A percentile compares a stretch with the other conserved stretches of the same genome.
phyloP scores from a whole-genome alignment of 1,139 yeast genomes.

The Pichia sp. region DNA sequence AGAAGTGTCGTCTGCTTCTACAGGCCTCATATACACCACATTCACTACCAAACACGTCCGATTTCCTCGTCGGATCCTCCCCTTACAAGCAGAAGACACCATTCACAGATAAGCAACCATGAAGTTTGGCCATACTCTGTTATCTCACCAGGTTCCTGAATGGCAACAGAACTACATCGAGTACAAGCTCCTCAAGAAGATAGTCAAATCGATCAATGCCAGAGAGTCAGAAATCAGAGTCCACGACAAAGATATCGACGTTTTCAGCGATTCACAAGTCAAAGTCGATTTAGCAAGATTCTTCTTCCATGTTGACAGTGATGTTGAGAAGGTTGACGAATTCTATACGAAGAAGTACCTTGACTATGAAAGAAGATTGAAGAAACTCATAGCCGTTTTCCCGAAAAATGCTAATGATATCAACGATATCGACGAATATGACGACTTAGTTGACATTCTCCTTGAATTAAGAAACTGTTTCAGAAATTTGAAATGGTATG shows the following conservation, averaged over 20 bases:
- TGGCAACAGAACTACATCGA: slow-evolving; percentile 82
- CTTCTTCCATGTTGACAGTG: slow-evolving; percentile 77
- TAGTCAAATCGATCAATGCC: slow-evolving; percentile 54
- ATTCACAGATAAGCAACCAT: slow-evolving; percentile 39
- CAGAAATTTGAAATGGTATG: slow-evolving; percentile 88
- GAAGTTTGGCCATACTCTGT: slow-evolving; percentile 85
- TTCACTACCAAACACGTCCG: too few species aligned
- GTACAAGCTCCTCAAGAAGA: slow-evolving; percentile 81
- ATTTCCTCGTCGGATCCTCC: too few species aligned
- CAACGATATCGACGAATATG: slow-evolving; percentile 64
- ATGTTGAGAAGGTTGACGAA: slow-evolving; percentile 76
- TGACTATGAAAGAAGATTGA: slow-evolving; percentile 72
- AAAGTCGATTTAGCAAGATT: slow-evolving; percentile 56
- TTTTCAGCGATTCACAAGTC: slow-evolving; percentile 38
- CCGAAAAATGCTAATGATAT: slow-evolving; percentile 19
- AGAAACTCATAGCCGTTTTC: slow-evolving; percentile 39
- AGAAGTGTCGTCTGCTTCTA: too few species aligned
- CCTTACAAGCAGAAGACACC: too few species aligned
- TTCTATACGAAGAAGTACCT: slow-evolving; percentile 71
- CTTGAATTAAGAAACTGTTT: slow-evolving; percentile 76
- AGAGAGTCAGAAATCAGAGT: slow-evolving; percentile 32
- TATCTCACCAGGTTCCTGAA: slow-evolving; percentile 89
- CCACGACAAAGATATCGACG: slow-evolving; percentile 20
- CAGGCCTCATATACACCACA: too few species aligned
- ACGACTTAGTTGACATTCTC: slow-evolving; percentile 73